A percentile compares a stretch with the other conserved stretches of the same genome.
Evolutionary conservation across 305 asterid genomes (phyloP).

Genomic region (Andrographis paniculata): DNA sequence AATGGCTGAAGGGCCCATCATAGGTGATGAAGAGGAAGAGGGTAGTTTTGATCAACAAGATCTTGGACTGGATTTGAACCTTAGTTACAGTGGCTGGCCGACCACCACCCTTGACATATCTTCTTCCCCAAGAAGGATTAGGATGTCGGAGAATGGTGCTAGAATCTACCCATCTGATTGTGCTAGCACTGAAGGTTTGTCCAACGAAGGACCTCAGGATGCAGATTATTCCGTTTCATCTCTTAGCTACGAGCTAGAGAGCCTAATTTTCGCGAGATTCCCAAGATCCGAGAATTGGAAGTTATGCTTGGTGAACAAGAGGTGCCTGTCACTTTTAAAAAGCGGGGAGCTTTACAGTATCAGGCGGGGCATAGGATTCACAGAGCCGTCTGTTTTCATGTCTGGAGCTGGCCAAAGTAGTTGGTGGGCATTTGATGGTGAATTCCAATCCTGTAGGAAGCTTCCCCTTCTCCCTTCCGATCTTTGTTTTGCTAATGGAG

Average conservation of each 20-base stretch:
- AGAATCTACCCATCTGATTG: constrained; percentile 8
- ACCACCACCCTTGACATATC: not conserved
- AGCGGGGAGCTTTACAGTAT: constrained; percentile 52
- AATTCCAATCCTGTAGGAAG: constrained; percentile 38
- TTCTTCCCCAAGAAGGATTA: not conserved
- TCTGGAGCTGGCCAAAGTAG: constrained; percentile 49
- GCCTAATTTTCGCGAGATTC: constrained; percentile 49
- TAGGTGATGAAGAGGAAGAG: constrained; percentile 18
- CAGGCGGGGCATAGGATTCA: constrained; percentile 37
- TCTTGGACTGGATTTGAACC: constrained; percentile 7
- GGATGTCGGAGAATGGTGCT: constrained; percentile 1
- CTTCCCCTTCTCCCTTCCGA: constrained; percentile 64
- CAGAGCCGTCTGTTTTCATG: constrained; percentile 64
- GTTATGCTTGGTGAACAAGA: constrained; percentile 42
- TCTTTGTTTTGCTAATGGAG: constrained; percentile 46
- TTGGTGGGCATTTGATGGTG: constrained; percentile 62
- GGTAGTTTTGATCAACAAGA: constrained; percentile 6
- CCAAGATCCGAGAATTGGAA: constrained; percentile 67
- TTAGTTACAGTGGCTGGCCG: constrained; percentile 2
- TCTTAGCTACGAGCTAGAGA: constrained; percentile 51
- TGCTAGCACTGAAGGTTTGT: no score
- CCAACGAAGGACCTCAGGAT: constrained; percentile 57
- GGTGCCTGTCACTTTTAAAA: constrained; percentile 37
- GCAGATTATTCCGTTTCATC: constrained; percentile 58
- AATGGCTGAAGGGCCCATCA: not conserved